Percentiles rank a stretch among this genome's conserved stretches.
Evolutionary conservation across 441 rosid species (phyloP).

Genomic region (Arabidopsis lyrata): DNA sequence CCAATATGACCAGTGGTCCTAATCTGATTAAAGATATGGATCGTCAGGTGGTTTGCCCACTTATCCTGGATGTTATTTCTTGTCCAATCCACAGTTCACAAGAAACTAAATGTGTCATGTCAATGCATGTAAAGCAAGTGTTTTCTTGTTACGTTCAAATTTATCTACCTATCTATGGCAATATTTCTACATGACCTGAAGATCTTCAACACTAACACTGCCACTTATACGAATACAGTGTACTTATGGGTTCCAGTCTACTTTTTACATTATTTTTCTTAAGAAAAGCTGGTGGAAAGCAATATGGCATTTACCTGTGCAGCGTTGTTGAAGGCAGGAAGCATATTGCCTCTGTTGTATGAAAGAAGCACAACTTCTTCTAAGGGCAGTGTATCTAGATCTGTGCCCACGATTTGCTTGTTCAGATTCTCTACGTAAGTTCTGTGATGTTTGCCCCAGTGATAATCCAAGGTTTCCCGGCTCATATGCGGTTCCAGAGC

Average conservation of each 20-base stretch:
- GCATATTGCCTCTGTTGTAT: slow-evolving; percentile 79
- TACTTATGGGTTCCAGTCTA: neutral
- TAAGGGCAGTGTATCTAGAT: slow-evolving; percentile 63
- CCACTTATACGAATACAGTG: neutral
- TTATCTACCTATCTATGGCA: slow-evolving; percentile 8
- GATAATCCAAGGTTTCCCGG: slow-evolving; percentile 73
- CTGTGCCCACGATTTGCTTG: slow-evolving; percentile 81
- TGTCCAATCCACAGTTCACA: neutral
- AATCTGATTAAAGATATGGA: slow-evolving; percentile 1
- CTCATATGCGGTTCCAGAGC: slow-evolving; percentile 94
- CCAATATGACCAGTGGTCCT: neutral
- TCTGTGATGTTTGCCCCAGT: slow-evolving; percentile 96
- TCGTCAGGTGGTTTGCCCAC: neutral
- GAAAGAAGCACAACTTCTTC: slow-evolving; percentile 65
- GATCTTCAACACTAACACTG: neutral
- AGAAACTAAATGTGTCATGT: slow-evolving; percentile 11
- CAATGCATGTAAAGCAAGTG: slow-evolving; percentile 8
- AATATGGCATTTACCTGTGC: slow-evolving; percentile 70
- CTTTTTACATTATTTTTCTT: neutral
- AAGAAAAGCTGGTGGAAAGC: neutral
- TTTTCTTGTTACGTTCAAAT: neutral
- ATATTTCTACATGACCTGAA: neutral
- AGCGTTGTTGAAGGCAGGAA: slow-evolving; percentile 91
- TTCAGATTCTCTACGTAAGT: slow-evolving; percentile 86
- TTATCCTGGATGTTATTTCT: slow-evolving; percentile 3